A percentile compares a stretch with the other conserved stretches of the same genome.
Conservation (phyloP, 345 rosid species). For the Odontarrhena argentea region DNA sequence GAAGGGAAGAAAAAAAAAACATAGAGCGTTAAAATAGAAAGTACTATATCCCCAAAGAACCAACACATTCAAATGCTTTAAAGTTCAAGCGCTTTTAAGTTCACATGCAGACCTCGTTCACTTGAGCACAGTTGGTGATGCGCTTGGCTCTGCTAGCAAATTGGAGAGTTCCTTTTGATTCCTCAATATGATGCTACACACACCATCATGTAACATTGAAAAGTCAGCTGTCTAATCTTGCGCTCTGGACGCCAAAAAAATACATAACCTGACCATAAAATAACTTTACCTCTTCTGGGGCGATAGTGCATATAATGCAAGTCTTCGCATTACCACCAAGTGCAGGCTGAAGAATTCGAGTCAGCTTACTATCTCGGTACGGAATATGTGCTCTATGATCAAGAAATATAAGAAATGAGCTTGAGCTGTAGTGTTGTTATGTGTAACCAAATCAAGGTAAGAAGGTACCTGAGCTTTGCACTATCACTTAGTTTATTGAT, state of each 20-base stretch:
- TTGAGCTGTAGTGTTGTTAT: slow-evolving; percentile 14
- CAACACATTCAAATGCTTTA: slow-evolving; percentile 13
- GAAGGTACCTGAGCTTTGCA: slow-evolving; percentile 67
- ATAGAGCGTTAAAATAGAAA: slow-evolving; percentile 3
- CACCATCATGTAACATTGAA: background rate
- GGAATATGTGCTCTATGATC: slow-evolving; percentile 87
- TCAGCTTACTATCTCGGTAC: slow-evolving; percentile 95
- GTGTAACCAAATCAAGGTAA: slow-evolving; percentile 11
- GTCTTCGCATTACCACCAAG: slow-evolving; percentile 98
- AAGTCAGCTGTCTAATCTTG: slow-evolving; percentile 2
- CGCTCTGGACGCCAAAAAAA: background rate
- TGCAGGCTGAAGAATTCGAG: slow-evolving; percentile 97
- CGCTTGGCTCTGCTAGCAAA: slow-evolving; percentile 98
- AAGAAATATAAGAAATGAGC: slow-evolving; percentile 19
- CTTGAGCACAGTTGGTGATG: slow-evolving; percentile 92
- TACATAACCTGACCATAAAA: background rate
- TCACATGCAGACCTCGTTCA: slow-evolving; percentile 70
- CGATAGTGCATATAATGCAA: slow-evolving; percentile 91
- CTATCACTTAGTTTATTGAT: slow-evolving; percentile 90
- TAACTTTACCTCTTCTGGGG: slow-evolving; percentile 89
- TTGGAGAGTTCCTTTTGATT: slow-evolving; percentile 90
- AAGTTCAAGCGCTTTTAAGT: slow-evolving; percentile 12
- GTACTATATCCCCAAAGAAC: slow-evolving; percentile 8
- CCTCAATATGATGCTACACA: slow-evolving; percentile 84
- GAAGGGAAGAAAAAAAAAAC: background rate